Evolutionary conservation across 257 asterid genomes (phyloP).

Genomic region (Lycium barbarum): DNA sequence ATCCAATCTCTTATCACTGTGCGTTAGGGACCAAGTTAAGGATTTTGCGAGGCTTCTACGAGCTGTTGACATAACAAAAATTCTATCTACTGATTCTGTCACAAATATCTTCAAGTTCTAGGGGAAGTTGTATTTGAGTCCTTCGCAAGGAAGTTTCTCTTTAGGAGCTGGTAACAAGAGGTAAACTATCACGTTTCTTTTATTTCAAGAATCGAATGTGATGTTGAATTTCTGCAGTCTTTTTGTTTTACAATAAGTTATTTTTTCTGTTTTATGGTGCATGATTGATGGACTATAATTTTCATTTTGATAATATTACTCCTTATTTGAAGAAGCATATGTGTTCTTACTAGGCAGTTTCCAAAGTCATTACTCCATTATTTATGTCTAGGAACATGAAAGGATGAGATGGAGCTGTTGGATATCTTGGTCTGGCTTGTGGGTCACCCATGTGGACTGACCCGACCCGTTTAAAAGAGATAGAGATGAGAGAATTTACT

Average conservation of each 20-base stretch:
- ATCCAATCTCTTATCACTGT: constrained; percentile 56
- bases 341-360: neutral
- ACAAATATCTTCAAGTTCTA: constrained; percentile 33
- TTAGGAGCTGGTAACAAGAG: too few species aligned
- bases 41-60: constrained; percentile 61
- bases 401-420: too few species aligned
- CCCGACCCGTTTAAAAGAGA: too few species aligned
- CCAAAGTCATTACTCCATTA: neutral
- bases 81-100: constrained; percentile 49
- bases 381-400: neutral
- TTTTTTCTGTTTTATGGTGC: neutral
- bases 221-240: too few species aligned
- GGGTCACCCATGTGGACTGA: too few species aligned
- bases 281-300: neutral
- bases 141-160: too few species aligned
- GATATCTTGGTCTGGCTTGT: too few species aligned
- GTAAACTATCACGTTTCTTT: too few species aligned
- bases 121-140: too few species aligned
- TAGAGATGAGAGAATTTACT: too few species aligned
- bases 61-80: constrained; percentile 62
- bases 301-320: neutral
- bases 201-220: neutral
- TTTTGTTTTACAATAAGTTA: too few species aligned
- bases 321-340: neutral
- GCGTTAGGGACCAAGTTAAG: constrained; percentile 58